Base-by-base conservation (phyloP, 495 filamentous ascomycete genomes). In the Aspergillus steynii region DNA sequence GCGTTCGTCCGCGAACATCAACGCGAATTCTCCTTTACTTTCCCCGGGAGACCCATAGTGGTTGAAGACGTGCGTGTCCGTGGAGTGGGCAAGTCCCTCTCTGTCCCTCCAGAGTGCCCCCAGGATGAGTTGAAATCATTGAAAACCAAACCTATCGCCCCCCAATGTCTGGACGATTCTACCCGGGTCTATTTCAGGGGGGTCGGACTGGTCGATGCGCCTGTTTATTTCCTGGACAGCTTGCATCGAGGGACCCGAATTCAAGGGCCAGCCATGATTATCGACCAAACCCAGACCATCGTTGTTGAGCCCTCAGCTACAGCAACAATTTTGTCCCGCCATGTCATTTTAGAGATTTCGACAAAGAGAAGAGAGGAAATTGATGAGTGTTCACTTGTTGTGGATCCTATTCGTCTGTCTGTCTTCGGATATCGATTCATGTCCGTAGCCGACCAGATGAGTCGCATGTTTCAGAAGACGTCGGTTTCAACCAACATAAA, bases 401-500 rank as follows among this genome's bases (percentile, higher is more conserved):
- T 80, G 45, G 78, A 96, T 65, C 94, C 95, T 0, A 96, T 99
- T 71, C 89, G 96, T 75, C 85, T 99, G 5, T 95, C 88, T 70
- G 96, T 99, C 60, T 99, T 99, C 66, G 92, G 92, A 2, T 93
- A 98, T 71, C 82, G 95, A 1, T 99, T 99, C 78, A 99, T 99
- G 95, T 92, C 94, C 14, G 97, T 99, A 69, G 95, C 95, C 4
- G 95, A 99, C 74, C 94, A 97, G 72, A 98, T 97, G 94, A 94
- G 95, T 4, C 80, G 92, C 57, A 93, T 93, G 2, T 79, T 99
- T 29, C 95, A 98, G 65, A 99, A 97, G 82, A 99, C 95, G 0
- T 93, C 91, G 62, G 94, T 99, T 53, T 95, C 90, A 59, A 99
- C 95, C 4, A 99, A 99, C 69, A 95, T 99, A 67, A 99, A 99